Evolutionary conservation across 768 basidiomycete genomes (phyloP).

Genomic region (Chiua virens): DNA sequence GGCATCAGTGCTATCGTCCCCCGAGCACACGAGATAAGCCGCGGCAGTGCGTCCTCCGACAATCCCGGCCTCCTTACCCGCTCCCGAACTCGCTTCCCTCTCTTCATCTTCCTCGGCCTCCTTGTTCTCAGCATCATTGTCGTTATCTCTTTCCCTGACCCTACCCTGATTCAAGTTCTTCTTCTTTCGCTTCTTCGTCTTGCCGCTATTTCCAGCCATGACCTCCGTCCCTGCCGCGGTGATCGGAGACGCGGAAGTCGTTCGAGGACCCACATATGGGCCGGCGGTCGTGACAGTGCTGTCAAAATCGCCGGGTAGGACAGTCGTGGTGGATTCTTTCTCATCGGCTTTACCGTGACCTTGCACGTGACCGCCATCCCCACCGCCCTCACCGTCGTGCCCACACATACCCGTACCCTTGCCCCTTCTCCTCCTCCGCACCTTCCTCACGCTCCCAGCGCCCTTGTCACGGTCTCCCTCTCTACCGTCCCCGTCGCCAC

Average conservation of each 20-base stretch:
- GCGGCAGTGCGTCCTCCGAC: background rate
- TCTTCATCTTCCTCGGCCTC: background rate
- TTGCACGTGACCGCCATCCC: background rate
- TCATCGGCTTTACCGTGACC: background rate
- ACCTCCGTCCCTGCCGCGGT: background rate
- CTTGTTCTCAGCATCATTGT: background rate
- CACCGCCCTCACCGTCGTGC: too few relatives aligned
- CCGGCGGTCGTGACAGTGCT: background rate
- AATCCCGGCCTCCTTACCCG: conserved; percentile 8
- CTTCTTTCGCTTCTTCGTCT: conserved; percentile 47
- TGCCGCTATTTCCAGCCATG: conserved; percentile 33
- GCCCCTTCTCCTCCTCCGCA: background rate
- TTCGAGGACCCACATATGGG: background rate
- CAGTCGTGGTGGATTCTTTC: conserved; percentile 6
- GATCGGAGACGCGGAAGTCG: too few relatives aligned
- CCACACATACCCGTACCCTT: background rate
- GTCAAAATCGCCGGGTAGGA: conserved; percentile 18
- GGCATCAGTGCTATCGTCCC: conserved; percentile 20
- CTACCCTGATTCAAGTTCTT: conserved; percentile 13
- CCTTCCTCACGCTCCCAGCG: background rate
- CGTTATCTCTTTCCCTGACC: conserved; percentile 18
- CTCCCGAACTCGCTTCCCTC: conserved; percentile 2
- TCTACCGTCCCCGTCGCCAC: background rate
- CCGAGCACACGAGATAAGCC: background rate
- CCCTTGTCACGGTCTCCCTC: background rate